Base-by-base conservation (phyloP, 2,329 filamentous ascomycete species). In the Tolypocladium album region DNA sequence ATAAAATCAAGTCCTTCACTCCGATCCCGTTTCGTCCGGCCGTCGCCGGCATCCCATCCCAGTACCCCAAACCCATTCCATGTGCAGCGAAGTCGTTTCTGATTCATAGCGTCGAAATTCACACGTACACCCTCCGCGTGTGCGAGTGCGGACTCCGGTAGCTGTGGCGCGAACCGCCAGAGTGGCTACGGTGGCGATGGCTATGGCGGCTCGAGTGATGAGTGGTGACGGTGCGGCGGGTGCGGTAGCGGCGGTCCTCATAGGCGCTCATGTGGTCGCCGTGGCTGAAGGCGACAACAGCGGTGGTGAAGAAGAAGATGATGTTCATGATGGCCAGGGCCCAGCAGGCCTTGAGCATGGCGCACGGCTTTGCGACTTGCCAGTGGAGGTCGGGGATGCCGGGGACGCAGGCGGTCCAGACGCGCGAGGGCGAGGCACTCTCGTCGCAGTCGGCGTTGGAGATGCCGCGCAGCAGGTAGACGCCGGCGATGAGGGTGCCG, bases 291-390 rank as follows among this genome's bases (percentile, higher is more conserved):
- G 92, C 90, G 52, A 94, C 78, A 36, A 93, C 75, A 58, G 85
- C 82, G 4, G 90, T 94, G 69, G 88, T 78, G 72, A 88, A 87
- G 76, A 96, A 96, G 71, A 92, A 87, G 64, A 94, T 77, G 65
- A 79, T 78, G 72, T 94, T 90, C 82, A 97, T 95, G 72, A 97
- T 97, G 56, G 84, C 91, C 66, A 97, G 87, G 3, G 91, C 93
- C 75, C 91, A 97, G 65, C 80, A 82, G 1, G 92, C 88, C 82
- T 97, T 97, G 69, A 96, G 84, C 90, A 97, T 94, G 57, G 88
- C 84, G 76, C 93, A 97, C 6, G 85, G 84, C 80, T 93, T 93
- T 74, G 90, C 81, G 43, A 86, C 73, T 58, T 81, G 73, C 47
- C 84, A 80, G 58, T 75, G 75, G 56, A 79, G 79, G 42, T 82